A percentile compares a stretch with the other conserved stretches of the same genome.
phyloP scores from a whole-genome alignment of 2,329 filamentous ascomycete species.

The Rhynchosporium secalis region DNA sequence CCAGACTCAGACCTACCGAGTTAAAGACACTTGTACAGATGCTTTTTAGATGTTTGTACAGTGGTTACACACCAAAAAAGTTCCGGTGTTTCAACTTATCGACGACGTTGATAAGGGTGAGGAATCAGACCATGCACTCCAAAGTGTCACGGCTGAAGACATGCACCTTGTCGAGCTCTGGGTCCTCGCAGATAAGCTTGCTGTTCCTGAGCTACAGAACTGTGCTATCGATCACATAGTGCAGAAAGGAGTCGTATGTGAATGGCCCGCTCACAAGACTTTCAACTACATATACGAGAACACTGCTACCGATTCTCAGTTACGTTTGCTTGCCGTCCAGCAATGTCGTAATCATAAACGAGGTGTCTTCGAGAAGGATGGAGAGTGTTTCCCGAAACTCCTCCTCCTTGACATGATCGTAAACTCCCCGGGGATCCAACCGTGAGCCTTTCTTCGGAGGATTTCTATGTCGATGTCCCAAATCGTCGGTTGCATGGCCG shows the following conservation, averaged over 20 bases:
- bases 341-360: not conserved
- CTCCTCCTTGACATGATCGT: too few relatives aligned
- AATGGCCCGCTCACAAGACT: too few relatives aligned
- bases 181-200: not conserved
- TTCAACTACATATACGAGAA: not conserved
- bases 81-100: not conserved
- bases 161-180: not conserved
- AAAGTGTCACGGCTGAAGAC: not conserved
- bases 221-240: not conserved
- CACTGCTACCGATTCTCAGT: not conserved
- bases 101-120: not conserved
- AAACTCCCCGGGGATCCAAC: too few relatives aligned
- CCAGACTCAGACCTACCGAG: conserved; percentile 17
- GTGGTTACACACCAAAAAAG: conserved; percentile 1
- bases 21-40: conserved; percentile 5
- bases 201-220: not conserved
- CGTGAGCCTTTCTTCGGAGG: too few relatives aligned
- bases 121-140: too few relatives aligned
- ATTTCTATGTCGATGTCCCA: too few relatives aligned
- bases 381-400: too few relatives aligned
- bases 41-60: not conserved
- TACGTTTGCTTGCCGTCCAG: not conserved
- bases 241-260: too few relatives aligned
- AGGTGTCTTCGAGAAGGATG: too few relatives aligned
- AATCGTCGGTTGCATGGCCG: too few relatives aligned